Percentiles rank a stretch among this genome's conserved stretches.
These are phyloP conservation scores for Cylindrotheca fusiformis DNA, from an alignment of 108 stramenopile species.

Conservation along the genomic window DNA sequence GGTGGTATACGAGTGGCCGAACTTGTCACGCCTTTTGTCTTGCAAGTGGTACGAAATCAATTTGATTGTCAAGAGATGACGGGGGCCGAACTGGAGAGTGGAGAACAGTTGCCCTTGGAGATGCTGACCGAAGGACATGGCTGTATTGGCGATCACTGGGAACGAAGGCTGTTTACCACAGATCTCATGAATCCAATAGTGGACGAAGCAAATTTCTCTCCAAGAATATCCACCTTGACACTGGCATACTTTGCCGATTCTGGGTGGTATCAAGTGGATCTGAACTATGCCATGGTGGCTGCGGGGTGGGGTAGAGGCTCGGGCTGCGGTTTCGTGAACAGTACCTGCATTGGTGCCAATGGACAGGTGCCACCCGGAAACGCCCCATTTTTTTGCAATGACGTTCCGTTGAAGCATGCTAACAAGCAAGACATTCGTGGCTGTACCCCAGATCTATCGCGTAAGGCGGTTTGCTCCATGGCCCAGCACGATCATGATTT, in stretches of 20 bases:
- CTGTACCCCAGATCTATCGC: constrained; percentile 68
- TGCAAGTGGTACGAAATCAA: constrained; percentile 74
- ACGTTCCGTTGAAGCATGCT: constrained; percentile 4
- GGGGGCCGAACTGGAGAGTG: constrained; percentile 79
- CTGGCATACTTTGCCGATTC: constrained; percentile 82
- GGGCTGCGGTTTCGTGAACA: constrained; percentile 75
- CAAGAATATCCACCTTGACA: constrained; percentile 69
- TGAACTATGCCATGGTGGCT: constrained; percentile 48
- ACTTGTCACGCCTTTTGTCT: constrained; percentile 74
- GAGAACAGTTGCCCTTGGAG: constrained; percentile 29
- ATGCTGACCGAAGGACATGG: constrained; percentile 20
- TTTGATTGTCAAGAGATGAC: constrained; percentile 72
- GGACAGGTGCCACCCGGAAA: constrained; percentile 58
- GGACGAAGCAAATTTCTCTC: constrained; percentile 54
- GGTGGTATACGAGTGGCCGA: constrained; percentile 79
- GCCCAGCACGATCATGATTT: constrained; percentile 57
- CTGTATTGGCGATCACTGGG: constrained; percentile 84
- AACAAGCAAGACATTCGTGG: constrained; percentile 51
- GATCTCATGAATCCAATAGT: constrained; percentile 84
- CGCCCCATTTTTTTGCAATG: constrained; percentile 76
- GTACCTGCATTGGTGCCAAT: constrained; percentile 54
- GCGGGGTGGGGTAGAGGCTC: constrained; percentile 78
- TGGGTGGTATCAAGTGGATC: constrained; percentile 84
- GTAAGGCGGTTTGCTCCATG: constrained; percentile 82
- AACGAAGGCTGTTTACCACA: constrained; percentile 61